Evolutionary conservation across 164 flowering plant species (phyloP).

Genomic region (Vitis amurensis): DNA sequence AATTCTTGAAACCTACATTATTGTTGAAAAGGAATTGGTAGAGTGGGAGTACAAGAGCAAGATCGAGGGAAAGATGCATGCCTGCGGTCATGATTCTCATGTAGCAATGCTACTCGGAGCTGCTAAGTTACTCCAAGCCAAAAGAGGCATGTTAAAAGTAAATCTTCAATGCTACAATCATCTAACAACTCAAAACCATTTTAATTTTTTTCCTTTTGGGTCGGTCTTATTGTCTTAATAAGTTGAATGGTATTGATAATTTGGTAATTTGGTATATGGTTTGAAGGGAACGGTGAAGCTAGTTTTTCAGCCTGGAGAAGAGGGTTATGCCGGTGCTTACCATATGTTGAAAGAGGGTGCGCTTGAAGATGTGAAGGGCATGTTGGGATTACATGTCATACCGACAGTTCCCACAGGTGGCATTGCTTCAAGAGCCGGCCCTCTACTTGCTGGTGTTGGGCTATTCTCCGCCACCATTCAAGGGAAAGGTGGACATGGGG

Average conservation of each 20-base stretch:
- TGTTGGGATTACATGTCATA: slow-evolving; percentile 30
- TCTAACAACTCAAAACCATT: too few species aligned
- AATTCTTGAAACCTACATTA: too few species aligned
- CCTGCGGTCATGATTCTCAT: slow-evolving; percentile 84
- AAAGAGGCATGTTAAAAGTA: slow-evolving; percentile 42
- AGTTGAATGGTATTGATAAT: too few species aligned
- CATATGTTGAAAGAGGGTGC: slow-evolving; percentile 40
- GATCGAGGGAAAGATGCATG: slow-evolving; percentile 76
- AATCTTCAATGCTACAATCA: neutral
- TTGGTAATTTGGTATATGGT: neutral
- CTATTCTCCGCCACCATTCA: slow-evolving; percentile 24
- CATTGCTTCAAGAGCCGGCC: slow-evolving; percentile 36
- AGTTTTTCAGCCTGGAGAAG: slow-evolving; percentile 49
- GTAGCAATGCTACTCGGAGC: slow-evolving; percentile 82
- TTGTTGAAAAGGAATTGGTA: slow-evolving; percentile 39
- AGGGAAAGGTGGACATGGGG: slow-evolving; percentile 39
- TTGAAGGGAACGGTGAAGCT: slow-evolving; percentile 41
- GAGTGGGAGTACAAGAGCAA: slow-evolving; percentile 85
- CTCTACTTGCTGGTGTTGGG: slow-evolving; percentile 35
- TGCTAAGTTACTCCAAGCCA: slow-evolving; percentile 64
- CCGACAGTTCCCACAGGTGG: slow-evolving; percentile 28
- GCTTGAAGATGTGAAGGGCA: slow-evolving; percentile 30
- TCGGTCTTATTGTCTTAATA: too few species aligned
- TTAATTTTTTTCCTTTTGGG: too few species aligned
- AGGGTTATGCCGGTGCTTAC: slow-evolving; percentile 42